phyloP scores from a whole-genome alignment of 257 asterid species.

The Plantago elongata region DNA sequence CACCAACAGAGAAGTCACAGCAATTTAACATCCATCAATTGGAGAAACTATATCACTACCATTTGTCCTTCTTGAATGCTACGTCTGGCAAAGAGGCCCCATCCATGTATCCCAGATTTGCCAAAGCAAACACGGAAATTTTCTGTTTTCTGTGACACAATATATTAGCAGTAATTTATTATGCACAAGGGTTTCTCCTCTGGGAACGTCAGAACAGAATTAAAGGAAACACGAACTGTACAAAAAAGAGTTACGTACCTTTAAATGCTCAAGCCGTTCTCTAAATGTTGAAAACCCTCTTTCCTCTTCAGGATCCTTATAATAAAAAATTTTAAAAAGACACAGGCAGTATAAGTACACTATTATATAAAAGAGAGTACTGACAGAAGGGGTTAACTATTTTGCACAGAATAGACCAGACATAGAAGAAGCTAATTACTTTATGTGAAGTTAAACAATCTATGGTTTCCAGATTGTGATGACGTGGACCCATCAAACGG shows the following conservation, averaged over 20 bases:
- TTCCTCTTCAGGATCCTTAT: conserved; percentile 44
- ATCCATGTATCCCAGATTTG: conserved; percentile 95
- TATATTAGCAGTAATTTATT: conserved; percentile 1
- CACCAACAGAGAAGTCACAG: conserved; percentile 2
- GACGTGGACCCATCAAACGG: conserved; percentile 74
- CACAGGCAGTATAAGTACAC: conserved; percentile 15
- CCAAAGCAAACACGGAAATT: conserved; percentile 78
- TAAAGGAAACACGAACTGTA: not conserved
- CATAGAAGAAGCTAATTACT: conserved; percentile 35
- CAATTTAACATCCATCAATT: conserved; percentile 6
- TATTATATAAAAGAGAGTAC: not conserved
- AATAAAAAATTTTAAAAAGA: conserved; percentile 23
- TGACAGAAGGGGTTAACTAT: not conserved
- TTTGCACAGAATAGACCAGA: conserved; percentile 2
- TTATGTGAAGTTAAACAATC: conserved; percentile 47
- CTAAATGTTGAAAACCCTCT: conserved; percentile 56
- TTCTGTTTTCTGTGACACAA: conserved; percentile 51
- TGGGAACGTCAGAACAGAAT: not conserved
- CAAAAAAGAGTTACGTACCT: conserved; percentile 37
- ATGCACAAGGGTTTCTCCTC: too few relatives aligned
- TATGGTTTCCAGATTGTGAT: conserved; percentile 56
- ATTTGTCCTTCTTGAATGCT: conserved; percentile 89
- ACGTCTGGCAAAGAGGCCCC: conserved; percentile 96
- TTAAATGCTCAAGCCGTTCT: conserved; percentile 67
- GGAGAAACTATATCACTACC: conserved; percentile 37